Evolutionary conservation across 2,329 filamentous ascomycete genomes (phyloP), one percentile per base, ranked within the genome.

Genomic region (Magnaporthales sp.): DNA sequence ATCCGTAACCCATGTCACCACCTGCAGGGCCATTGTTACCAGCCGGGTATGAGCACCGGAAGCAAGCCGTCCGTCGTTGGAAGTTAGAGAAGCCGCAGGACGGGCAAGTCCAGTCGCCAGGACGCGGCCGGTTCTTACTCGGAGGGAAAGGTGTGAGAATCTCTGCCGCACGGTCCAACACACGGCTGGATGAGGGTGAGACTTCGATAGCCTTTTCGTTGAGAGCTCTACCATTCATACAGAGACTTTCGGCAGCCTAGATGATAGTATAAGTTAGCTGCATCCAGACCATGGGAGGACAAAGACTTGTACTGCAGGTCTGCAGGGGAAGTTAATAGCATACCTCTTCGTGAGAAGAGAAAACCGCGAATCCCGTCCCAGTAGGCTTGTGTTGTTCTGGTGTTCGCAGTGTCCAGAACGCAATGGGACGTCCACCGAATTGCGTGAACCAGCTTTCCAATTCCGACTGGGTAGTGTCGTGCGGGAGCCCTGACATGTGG

Each of bases 321-420:
- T 27, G 65, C 63, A 61, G 29, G 29, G 62, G 65, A 61, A 66
- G 30, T 61, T 9, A n/a, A 29, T 13, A 67, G 83, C 89, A 81
- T 82, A 97, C 93, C 89, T 99, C 95, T 84, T 99, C 95, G 76
- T 99, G 95, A 62, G 94, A 98, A 70, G 95, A 98, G 77, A 99
- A 99, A 67, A 99, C 94, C 64, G 95, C 95, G 79, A 99, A 99
- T 66, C 95, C 95, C 66, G 94, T 96, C 60, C 95, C 95, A 10
- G 95, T 99, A n/a, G 95, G 95, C 84, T 99, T 99, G 80, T 98
- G 95, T 80, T 98, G 95, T 79, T 99, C 95, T 3, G 95, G 95
- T 15, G 95, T 99, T 69, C 94, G 91, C 64, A 99, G 85, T 22
- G 95, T 99, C 95, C 95, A 99, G 81, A 99, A 99, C 24, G 95